Evolutionary conservation across 495 filamentous ascomycete genomes (phyloP).

Genomic region (Tetracladium marchalianum): DNA sequence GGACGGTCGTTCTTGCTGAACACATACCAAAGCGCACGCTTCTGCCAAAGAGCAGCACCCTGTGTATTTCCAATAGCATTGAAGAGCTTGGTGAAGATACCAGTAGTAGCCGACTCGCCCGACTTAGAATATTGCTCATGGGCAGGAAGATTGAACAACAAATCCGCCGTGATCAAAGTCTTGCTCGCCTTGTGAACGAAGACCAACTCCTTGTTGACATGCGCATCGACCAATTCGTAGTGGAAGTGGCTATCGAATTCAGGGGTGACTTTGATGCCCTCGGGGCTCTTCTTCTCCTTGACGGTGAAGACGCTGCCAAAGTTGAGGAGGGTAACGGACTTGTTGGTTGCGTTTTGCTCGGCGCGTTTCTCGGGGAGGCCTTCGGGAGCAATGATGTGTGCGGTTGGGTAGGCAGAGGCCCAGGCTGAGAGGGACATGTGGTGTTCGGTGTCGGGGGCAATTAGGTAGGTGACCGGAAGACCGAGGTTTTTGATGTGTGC

Average conservation of each 20-base stretch:
- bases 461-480: conserved; percentile 67
- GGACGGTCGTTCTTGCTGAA: conserved; percentile 50
- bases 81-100: conserved; percentile 56
- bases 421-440: conserved; percentile 84
- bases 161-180: conserved; percentile 83
- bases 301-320: conserved; percentile 61
- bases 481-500: conserved; percentile 57
- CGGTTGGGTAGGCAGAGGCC: conserved; percentile 66
- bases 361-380: conserved; percentile 80
- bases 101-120: conserved; percentile 38
- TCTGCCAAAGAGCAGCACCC: conserved; percentile 61
- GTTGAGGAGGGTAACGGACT: conserved; percentile 48
- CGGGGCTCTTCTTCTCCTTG: conserved; percentile 30
- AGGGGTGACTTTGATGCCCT: conserved; percentile 43
- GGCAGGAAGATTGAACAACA: conserved; percentile 87
- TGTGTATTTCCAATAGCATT: conserved; percentile 46
- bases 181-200: conserved; percentile 72
- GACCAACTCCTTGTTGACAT: conserved; percentile 78
- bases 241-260: conserved; percentile 87
- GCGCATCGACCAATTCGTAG: conserved; percentile 69
- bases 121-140: conserved; percentile 70
- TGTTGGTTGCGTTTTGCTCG: conserved; percentile 35
- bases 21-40: conserved; percentile 75
- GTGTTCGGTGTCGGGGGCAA: conserved; percentile 82
- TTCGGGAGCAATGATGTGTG: conserved; percentile 73